A percentile compares a stretch with the other conserved stretches of the same genome.
Evolutionary conservation across 306 rosid species (phyloP).

Genomic region (Prosopis cineraria): DNA sequence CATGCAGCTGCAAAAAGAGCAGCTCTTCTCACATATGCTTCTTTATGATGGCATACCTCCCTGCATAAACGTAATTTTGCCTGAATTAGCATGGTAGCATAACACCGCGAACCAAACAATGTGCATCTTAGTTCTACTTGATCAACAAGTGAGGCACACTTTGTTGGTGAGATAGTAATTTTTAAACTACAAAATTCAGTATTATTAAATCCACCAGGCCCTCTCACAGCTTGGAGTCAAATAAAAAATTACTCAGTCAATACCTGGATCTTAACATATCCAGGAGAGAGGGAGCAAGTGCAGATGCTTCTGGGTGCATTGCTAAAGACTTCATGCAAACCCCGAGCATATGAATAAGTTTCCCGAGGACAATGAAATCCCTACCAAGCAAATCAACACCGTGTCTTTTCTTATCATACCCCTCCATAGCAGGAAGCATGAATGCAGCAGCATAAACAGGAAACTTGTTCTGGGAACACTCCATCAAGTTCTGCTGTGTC

Average conservation of each 20-base stretch:
- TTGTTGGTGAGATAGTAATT: not conserved
- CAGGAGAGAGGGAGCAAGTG: conserved; percentile 74
- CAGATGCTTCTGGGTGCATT: conserved; percentile 94
- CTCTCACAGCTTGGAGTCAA: conserved; percentile 24
- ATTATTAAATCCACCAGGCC: not conserved
- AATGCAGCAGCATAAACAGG: conserved; percentile 94
- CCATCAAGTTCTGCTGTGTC: conserved; percentile 52
- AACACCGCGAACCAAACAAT: not conserved
- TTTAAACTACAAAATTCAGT: conserved; percentile 6
- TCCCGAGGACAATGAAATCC: conserved; percentile 89
- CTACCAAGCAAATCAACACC: conserved; percentile 92
- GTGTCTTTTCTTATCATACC: conserved; percentile 87
- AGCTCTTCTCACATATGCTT: conserved; percentile 91
- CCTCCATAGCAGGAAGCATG: conserved; percentile 98
- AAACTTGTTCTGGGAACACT: conserved; percentile 84
- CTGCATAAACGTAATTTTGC: conserved; percentile 44
- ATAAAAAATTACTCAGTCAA: conserved; percentile 24
- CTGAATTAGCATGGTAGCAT: conserved; percentile 19
- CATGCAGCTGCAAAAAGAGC: conserved; percentile 90
- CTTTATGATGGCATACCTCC: conserved; percentile 80
- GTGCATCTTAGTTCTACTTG: conserved; percentile 25
- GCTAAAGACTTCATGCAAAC: conserved; percentile 92
- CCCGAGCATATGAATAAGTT: conserved; percentile 89
- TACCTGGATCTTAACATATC: conserved; percentile 92
- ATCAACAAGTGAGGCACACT: not conserved